Evolutionary conservation across 163 green algal species (phyloP).

Genomic region (Scenedesmus sp.): DNA sequence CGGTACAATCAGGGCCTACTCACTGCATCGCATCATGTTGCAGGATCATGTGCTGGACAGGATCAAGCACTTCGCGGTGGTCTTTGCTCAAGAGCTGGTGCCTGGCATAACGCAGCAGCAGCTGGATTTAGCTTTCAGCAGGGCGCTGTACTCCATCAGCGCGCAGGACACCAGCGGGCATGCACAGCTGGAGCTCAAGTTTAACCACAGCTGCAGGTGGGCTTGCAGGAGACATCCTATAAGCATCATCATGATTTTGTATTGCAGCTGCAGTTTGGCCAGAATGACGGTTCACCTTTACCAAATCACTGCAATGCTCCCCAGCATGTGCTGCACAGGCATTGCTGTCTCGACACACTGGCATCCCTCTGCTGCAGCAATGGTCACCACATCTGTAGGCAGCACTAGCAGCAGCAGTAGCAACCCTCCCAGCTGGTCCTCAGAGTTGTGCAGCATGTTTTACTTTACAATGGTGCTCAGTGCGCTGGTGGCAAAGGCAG

Average conservation of each 20-base stretch:
- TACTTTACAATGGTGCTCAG: too few species aligned
- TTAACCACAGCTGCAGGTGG: slow-evolving; percentile 73
- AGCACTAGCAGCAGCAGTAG: background rate
- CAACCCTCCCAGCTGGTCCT: background rate
- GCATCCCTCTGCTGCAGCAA: too few species aligned
- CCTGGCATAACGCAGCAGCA: slow-evolving; percentile 51
- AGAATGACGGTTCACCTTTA: background rate
- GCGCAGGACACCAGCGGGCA: slow-evolving; percentile 21
- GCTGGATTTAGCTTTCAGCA: slow-evolving; percentile 53
- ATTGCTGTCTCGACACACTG: too few species aligned
- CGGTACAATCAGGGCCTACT: background rate
- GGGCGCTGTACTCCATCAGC: slow-evolving; percentile 54
- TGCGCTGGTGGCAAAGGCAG: too few species aligned
- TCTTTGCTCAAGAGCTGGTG: slow-evolving; percentile 55
- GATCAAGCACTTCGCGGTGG: slow-evolving; percentile 60
- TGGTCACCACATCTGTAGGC: too few species aligned
- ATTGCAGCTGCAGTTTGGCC: background rate
- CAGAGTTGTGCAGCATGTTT: background rate
- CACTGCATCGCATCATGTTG: background rate
- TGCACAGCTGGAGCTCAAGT: slow-evolving; percentile 56
- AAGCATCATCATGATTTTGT: background rate
- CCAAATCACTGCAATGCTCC: background rate
- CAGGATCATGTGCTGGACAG: slow-evolving; percentile 63
- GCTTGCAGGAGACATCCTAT: background rate
- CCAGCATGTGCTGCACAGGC: background rate